phyloP scores from a whole-genome alignment of 192 early-diverging fungal species.

The Linderina pennispora region DNA sequence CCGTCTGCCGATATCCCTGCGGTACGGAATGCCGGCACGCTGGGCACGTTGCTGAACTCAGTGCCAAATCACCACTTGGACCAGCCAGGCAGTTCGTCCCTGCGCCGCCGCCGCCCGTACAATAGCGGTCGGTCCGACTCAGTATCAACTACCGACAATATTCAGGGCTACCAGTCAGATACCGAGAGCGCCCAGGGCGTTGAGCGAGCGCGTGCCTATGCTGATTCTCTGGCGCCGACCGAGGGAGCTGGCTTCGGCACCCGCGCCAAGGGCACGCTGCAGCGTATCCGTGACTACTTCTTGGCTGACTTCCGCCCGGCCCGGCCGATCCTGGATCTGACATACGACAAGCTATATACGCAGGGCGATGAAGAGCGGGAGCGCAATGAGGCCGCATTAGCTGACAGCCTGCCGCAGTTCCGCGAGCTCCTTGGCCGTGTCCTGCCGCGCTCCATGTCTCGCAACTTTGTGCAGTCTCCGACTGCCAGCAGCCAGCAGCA shows the following conservation, averaged over 20 bases:
- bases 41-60: constrained; percentile 11
- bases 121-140: no score
- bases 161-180: no score
- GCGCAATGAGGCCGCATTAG: background rate
- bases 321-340: constrained; percentile 38
- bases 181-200: no score
- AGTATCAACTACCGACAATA: no score
- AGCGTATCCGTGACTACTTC: constrained; percentile 38
- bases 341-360: constrained; percentile 37
- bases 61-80: no score
- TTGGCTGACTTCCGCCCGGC: constrained; percentile 37
- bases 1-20: background rate
- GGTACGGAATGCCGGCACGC: constrained; percentile 3
- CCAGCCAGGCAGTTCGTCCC: no score
- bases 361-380: constrained; percentile 15
- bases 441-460: constrained; percentile 22
- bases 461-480: constrained; percentile 9
- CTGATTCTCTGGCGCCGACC: no score
- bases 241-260: constrained; percentile 1
- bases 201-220: no score
- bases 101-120: no score
- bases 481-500: no score
- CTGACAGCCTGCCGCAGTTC: constrained; percentile 23
- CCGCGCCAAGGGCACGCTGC: constrained; percentile 6
- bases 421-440: constrained; percentile 26